phyloP scores from a whole-genome alignment of 2,329 filamentous ascomycete genomes.

The Neonectria punicea region DNA sequence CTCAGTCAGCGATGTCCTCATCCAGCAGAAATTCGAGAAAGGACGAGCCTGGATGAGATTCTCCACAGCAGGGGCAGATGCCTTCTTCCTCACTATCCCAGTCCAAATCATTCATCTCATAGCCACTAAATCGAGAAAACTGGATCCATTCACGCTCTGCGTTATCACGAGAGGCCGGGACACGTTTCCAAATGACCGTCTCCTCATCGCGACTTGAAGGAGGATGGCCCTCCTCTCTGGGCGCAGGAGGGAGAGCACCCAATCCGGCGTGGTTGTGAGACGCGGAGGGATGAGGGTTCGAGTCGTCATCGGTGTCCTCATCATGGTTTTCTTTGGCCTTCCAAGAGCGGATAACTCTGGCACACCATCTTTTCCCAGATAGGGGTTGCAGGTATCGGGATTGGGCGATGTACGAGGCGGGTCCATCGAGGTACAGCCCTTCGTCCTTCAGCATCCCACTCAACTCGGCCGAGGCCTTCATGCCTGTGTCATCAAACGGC shows the following conservation, averaged over 20 bases:
- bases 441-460: slow-evolving; percentile 65
- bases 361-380: slow-evolving; percentile 51
- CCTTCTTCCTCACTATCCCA: slow-evolving; percentile 50
- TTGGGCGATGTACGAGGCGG: slow-evolving; percentile 55
- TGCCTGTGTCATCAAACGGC: slow-evolving; percentile 59
- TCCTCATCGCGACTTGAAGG: slow-evolving; percentile 54
- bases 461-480: slow-evolving; percentile 59
- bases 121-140: slow-evolving; percentile 55
- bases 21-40: slow-evolving; percentile 47
- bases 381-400: slow-evolving; percentile 54
- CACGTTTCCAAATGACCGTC: slow-evolving; percentile 62
- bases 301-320: slow-evolving; percentile 42
- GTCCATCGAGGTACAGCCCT: slow-evolving; percentile 60
- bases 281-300: slow-evolving; percentile 34
- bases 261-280: slow-evolving; percentile 43
- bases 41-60: slow-evolving; percentile 50
- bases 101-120: slow-evolving; percentile 48
- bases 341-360: slow-evolving; percentile 59
- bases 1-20: slow-evolving; percentile 42
- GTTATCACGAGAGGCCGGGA: slow-evolving; percentile 55
- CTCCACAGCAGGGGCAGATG: slow-evolving; percentile 54
- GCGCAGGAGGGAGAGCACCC: slow-evolving; percentile 53
- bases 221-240: slow-evolving; percentile 56
- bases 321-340: slow-evolving; percentile 44
- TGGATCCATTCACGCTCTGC: slow-evolving; percentile 59